phyloP scores from a whole-genome alignment of 371 early-diverging fungal genomes.

The Mortierella sp. region DNA sequence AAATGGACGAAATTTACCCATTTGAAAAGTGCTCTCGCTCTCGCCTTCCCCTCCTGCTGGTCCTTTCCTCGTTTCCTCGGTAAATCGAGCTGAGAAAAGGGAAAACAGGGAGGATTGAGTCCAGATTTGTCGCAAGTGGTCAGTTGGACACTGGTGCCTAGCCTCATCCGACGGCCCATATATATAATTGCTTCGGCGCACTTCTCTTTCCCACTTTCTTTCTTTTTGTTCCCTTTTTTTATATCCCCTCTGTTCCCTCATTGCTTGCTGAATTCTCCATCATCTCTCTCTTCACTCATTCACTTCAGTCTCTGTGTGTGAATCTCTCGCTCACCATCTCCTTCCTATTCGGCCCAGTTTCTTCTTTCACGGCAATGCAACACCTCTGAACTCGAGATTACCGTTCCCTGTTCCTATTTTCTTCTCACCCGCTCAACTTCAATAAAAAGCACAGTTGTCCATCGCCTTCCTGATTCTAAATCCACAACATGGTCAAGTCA shows the following conservation, averaged over 20 bases:
- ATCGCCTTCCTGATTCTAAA: not conserved
- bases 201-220: not conserved
- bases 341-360: conserved; percentile 1
- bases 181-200: not conserved
- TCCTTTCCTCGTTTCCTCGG: conserved; percentile 16
- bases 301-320: not conserved
- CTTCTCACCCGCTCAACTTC: too few species aligned
- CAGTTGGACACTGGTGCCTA: conserved; percentile 23
- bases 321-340: not conserved
- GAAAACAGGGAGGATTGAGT: not conserved
- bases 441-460: too few species aligned
- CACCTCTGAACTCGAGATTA: too few species aligned
- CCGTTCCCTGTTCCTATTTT: not conserved
- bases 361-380: not conserved
- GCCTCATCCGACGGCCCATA: not conserved
- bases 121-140: conserved; percentile 28
- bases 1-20: conserved; percentile 9
- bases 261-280: too few species aligned
- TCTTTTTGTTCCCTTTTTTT: not conserved
- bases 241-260: not conserved
- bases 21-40: conserved; percentile 1
- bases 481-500: conserved; percentile 41
- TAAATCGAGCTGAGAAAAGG: conserved; percentile 5
- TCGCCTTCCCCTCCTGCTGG: not conserved
- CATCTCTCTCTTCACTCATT: conserved; percentile 6